Conservation (phyloP, 495 filamentous ascomycete genomes). For the Aspergillus indologenus region DNA sequence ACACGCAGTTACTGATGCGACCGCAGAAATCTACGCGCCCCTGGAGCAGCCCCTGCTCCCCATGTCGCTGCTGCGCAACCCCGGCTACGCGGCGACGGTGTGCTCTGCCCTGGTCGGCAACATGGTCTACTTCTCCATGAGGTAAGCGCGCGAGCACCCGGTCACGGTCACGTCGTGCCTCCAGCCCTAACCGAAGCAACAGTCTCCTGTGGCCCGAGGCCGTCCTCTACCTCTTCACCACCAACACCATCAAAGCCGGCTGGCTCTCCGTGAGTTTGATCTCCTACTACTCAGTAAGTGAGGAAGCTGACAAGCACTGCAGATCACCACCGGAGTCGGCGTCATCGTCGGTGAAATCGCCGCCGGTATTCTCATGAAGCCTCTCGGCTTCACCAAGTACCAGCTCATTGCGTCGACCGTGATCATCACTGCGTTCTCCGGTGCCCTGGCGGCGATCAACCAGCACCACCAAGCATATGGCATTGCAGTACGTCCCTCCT, state of each 20-base stretch:
- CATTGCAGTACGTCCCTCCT: slow-evolving; percentile 22
- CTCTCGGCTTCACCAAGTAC: slow-evolving; percentile 24
- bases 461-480: slow-evolving; percentile 24
- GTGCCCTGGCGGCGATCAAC: slow-evolving; percentile 26
- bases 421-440: slow-evolving; percentile 25
- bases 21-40: slow-evolving; percentile 22
- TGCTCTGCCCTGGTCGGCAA: slow-evolving; percentile 33
- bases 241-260: slow-evolving; percentile 30
- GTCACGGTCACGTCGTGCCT: neutral
- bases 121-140: slow-evolving; percentile 37
- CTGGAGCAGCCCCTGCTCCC: slow-evolving; percentile 40
- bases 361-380: slow-evolving; percentile 32
- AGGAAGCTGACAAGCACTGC: neutral
- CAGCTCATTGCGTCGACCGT: slow-evolving; percentile 24
- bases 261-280: slow-evolving; percentile 35
- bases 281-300: no score
- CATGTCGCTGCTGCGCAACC: slow-evolving; percentile 43
- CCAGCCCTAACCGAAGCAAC: neutral
- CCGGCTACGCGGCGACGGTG: slow-evolving; percentile 40
- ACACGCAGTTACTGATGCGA: neutral
- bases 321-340: slow-evolving; percentile 25
- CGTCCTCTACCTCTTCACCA: slow-evolving; percentile 27
- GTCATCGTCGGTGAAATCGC: slow-evolving; percentile 26
- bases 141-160: neutral
- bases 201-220: slow-evolving; percentile 37